Evolutionary conservation across 2,329 filamentous ascomycete species (phyloP), one percentile per base, ranked within the genome.

Genomic region (Clonostachys chloroleuca): DNA sequence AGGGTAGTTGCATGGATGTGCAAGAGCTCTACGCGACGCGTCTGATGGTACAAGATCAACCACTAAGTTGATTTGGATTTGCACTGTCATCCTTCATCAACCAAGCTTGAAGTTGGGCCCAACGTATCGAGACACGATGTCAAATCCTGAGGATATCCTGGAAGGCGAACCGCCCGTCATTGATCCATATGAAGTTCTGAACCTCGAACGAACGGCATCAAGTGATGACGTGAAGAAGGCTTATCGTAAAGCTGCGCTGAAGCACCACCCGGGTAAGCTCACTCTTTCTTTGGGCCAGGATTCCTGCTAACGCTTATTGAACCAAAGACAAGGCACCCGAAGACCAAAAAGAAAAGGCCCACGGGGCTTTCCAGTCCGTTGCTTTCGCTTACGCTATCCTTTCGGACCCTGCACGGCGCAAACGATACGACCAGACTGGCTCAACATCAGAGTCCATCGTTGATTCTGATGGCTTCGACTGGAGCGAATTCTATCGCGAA

Each of bases 361-460:
- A 96, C 57, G 75, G 77, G 51, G 86, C 80, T 46, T 99, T 99
- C 65, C 94, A 99, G 67, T 77, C 87, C 56, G 84, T 99, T 56
- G 92, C 92, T 20, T 92, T 96, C 59, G 92, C 94, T 45, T 96
- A 97, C 62, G 92, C 91, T 34, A 81, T 99, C 44, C 87, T 99
- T 35, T 96, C 89, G 34, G 89, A 96, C 56, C 77, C 86, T 18
- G 75, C 77, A 17, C 83, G 94, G 46, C 87, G 94, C 55, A 83
- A 84, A 56, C 87, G 89, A 49, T 99, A 96, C 72, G 92, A 99
- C 62, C 76, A 80, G 46, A 97, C 92, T 0, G 94, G 94, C 47
- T 94, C 87, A 47, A 97, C 92, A 1, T 83, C 88, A 12, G 92
- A 96, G 61, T 85, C 83, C 9, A 80, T 95, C 18, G 78, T 86